Base-by-base conservation (phyloP, 2,329 filamentous ascomycete genomes). In the Sporothrix luriei region DNA sequence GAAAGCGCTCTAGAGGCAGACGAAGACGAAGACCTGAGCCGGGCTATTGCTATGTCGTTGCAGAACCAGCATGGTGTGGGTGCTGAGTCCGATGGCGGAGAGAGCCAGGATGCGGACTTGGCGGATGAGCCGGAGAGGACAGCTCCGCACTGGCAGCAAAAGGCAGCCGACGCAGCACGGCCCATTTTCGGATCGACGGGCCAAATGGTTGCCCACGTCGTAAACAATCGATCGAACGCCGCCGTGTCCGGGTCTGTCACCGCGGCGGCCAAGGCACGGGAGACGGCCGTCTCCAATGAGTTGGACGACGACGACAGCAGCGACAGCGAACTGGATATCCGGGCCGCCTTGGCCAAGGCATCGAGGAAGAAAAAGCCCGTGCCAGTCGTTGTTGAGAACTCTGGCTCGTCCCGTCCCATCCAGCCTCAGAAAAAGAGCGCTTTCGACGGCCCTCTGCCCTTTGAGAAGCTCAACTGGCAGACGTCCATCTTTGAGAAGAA, bases 11-110 rank as follows among this genome's bases (percentile, higher is more conserved):
- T 78, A 4, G 77, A 75, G 7, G 74, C 79, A 64, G 77, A 80
- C 38, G 79, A 83, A 67, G 81, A 85, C 52, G 84, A 87, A 57
- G 92, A 97, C 66, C 82, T 98, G 6, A 88, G 88, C 71, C 86
- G 85, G 72, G 94, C 94, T 14, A 97, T 98, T 75, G 91, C 91
- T 1, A 84, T 98, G 79, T 98, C 94, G 5, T 80, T 98, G 49
- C 86, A 90, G 74, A 89, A 83, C n/a, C 84, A 89, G 62, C 83
- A 88, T 71, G 80, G 78, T 0, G 72, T 79, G 72, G 78, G 43
- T 68, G 33, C 33, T 6, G 72, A 43, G 73, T 77, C 75, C 16
- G 71, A 75, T 46, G 75, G 76, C 10, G 77, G 79, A 10, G 80
- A 83, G 2, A 78, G 80, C 11, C 77, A 77, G 6, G 75, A 79